Base-by-base conservation (phyloP, 441 rosid species). In the Adansonia madagascariensis region DNA sequence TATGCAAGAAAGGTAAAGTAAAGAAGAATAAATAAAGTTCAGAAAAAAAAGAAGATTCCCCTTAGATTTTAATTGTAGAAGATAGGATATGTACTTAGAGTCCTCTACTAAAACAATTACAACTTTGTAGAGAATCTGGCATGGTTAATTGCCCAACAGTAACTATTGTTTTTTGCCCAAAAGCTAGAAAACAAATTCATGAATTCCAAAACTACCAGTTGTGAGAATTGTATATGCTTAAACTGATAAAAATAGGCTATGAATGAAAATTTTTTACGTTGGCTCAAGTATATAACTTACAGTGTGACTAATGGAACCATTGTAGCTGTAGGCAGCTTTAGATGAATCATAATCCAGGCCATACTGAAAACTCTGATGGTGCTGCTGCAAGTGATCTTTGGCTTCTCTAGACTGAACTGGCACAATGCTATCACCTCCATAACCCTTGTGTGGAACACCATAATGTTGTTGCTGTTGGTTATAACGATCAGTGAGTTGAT, bases 381-480 rank as follows among this genome's bases (percentile, higher is more conserved):
- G 81, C 50, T 81, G 87, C 64, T 79, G 88, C 70, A 80, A 82
- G 24, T 81, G 90, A 76, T 84, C 83, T 41, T 86, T 88, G 24
- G 77, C 78, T 82, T 88, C 91, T 77, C 82, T 81, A 79, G 82
- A 77, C 60, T 81, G 89, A 74, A 87, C 86, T 6, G 97, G 98
- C 70, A 91, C 98, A 62, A 90, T 88, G 60, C 97, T 82, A 71
- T 91, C 97, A 60, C 90, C 92, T 0, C 87, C 85, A 74, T 82
- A 84, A 60, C 77, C 86, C 86, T 85, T 87, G 74, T 85, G 82
- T 9, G 82, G 84, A 77, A 80, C 79, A 75, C 80, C 31, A 61
- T 74, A 74, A 41, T 57, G 80, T 35, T 88, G 86, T 14, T 86
- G 88, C 22, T 84, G 84, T 8, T 82, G 86, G 66, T 70, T 80